phyloP scores from a whole-genome alignment of 2,329 filamentous ascomycete species.

The Huntiella moniliformis region DNA sequence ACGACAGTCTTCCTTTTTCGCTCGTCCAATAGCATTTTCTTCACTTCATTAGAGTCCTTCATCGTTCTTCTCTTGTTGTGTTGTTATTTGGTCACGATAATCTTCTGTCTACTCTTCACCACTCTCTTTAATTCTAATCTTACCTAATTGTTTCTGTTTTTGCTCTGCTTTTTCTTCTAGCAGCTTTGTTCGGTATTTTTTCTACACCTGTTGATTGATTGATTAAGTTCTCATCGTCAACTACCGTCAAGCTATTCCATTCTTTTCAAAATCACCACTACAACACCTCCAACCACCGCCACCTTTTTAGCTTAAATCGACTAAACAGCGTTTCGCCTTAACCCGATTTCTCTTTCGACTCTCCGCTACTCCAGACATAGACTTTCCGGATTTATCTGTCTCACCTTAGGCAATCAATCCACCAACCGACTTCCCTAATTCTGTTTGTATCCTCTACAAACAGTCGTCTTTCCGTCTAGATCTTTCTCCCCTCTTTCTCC shows the following conservation, averaged over 20 bases:
- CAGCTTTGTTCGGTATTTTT: conserved; percentile 3
- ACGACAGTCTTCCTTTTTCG: conserved; percentile 15
- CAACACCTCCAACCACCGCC: conserved; percentile 13
- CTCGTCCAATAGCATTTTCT: not conserved
- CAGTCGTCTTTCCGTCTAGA: not conserved
- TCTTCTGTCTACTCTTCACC: conserved; percentile 7
- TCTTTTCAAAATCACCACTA: conserved; percentile 1
- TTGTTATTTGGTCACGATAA: conserved; percentile 3
- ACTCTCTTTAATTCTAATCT: conserved; percentile 12
- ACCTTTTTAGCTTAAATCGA: not conserved
- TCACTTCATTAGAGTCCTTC: conserved; percentile 1
- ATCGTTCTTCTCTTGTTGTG: conserved; percentile 2
- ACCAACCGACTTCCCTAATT: too few relatives aligned
- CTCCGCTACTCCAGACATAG: too few relatives aligned
- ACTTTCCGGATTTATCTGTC: too few relatives aligned
- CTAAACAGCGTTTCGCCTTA: too few relatives aligned
- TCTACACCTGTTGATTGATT: conserved; percentile 2
- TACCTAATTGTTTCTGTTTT: conserved; percentile 7
- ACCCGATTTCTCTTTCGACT: too few relatives aligned
- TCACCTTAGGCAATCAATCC: too few relatives aligned
- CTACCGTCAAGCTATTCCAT: conserved; percentile 16
- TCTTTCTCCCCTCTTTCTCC: not conserved
- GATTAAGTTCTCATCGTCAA: conserved; percentile 8
- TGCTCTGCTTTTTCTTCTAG: not conserved
- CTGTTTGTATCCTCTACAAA: conserved; percentile 11